These are phyloP conservation scores for Uromyces viciae-fabae DNA, from an alignment of 1,284 basidiomycete species.

Conservation along the genomic window DNA sequence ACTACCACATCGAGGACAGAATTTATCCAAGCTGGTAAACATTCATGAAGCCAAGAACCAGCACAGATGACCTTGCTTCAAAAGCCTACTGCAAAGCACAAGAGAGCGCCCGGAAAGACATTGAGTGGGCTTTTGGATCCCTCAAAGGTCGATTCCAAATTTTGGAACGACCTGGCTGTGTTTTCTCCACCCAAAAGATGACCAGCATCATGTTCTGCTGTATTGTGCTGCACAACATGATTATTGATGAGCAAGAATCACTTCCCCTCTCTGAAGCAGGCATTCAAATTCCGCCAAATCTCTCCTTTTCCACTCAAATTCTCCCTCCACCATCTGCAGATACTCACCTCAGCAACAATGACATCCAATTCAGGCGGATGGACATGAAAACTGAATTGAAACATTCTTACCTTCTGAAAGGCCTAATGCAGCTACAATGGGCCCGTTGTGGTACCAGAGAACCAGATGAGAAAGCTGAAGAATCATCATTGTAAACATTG, in stretches of 20 bases:
- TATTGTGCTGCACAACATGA: constrained; percentile 12
- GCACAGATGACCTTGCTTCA: neutral
- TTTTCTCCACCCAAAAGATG: neutral
- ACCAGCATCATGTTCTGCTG: neutral
- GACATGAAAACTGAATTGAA: neutral
- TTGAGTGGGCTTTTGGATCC: neutral
- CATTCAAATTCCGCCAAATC: neutral
- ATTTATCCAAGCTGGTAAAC: neutral
- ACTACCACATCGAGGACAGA: too few relatives aligned
- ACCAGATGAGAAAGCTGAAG: neutral
- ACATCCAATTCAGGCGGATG: neutral
- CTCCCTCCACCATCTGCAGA: neutral
- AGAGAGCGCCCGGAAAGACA: neutral
- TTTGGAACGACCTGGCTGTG: neutral
- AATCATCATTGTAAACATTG: too few relatives aligned
- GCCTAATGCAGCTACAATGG: neutral
- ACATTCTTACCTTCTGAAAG: neutral
- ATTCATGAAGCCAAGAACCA: neutral
- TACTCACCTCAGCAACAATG: neutral
- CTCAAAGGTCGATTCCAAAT: constrained; percentile 7
- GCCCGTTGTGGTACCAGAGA: neutral
- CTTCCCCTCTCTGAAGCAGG: too few relatives aligned
- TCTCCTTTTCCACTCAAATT: neutral
- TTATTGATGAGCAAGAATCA: neutral
- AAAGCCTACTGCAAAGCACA: neutral